Conservation (phyloP, 2,329 filamentous ascomycete species). For the Sarocladiaceae sp. region DNA sequence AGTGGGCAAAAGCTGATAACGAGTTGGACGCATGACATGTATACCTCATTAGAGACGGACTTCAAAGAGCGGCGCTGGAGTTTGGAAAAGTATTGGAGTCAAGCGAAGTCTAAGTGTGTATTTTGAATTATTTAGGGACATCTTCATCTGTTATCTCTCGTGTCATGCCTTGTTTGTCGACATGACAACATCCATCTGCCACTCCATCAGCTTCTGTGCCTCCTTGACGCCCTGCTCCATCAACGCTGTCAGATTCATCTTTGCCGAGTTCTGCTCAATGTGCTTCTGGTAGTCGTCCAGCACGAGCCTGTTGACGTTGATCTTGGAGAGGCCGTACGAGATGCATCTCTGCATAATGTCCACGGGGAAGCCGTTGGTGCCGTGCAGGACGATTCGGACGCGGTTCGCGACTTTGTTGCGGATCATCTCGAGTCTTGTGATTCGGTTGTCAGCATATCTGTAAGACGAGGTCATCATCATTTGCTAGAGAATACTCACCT, state of each 20-base stretch:
- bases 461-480: no score
- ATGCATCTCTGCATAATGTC: conserved; percentile 47
- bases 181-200: conserved; percentile 41
- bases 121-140: no score
- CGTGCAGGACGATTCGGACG: conserved; percentile 44
- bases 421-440: conserved; percentile 31
- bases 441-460: conserved; percentile 10
- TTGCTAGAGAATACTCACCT: no score
- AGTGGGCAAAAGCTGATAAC: conserved; percentile 21
- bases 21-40: neutral
- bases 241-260: conserved; percentile 27
- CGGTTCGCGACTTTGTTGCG: conserved; percentile 24
- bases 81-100: no score
- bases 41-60: neutral
- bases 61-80: no score
- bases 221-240: conserved; percentile 40
- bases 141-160: neutral
- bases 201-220: conserved; percentile 34
- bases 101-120: no score
- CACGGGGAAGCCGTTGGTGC: conserved; percentile 47
- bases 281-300: conserved; percentile 36
- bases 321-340: conserved; percentile 42
- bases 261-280: conserved; percentile 31
- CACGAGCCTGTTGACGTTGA: conserved; percentile 52
- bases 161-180: conserved; percentile 35